Evolutionary conservation across 2,329 filamentous ascomycete genomes (phyloP).

Genomic region (Waltergamsia citrina): DNA sequence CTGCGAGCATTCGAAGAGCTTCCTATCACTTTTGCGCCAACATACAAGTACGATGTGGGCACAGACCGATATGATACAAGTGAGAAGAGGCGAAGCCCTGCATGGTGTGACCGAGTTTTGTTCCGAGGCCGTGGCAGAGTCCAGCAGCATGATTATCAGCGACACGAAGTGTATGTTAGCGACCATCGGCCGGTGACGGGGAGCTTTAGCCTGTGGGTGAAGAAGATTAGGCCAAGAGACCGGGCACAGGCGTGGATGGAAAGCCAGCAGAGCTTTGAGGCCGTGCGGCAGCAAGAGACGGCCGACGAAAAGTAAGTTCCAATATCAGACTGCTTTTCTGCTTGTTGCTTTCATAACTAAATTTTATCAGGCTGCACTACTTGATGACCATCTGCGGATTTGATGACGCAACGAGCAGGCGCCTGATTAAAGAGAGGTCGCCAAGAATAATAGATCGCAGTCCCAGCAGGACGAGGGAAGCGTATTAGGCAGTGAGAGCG

Average conservation of each 20-base stretch:
- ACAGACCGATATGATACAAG: constrained; percentile 90
- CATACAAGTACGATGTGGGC: constrained; percentile 97
- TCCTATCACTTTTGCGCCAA: constrained; percentile 85
- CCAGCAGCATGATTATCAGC: constrained; percentile 76
- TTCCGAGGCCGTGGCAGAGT: constrained; percentile 75
- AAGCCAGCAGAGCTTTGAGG: constrained; percentile 66
- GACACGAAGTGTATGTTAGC: constrained; percentile 84
- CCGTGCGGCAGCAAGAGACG: constrained; percentile 58
- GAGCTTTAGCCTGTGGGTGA: constrained; percentile 72
- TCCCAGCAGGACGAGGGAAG: constrained; percentile 10
- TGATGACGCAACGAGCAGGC: constrained; percentile 39
- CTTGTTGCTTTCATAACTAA: constrained; percentile 11
- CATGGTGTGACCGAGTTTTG: constrained; percentile 94
- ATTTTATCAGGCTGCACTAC: constrained; percentile 33
- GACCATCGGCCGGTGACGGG: constrained; percentile 92
- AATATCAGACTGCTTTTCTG: not conserved
- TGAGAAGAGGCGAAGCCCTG: constrained; percentile 88
- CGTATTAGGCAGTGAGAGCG: not conserved
- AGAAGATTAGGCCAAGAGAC: constrained; percentile 63
- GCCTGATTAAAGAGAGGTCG: constrained; percentile 32
- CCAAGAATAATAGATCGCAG: constrained; percentile 15
- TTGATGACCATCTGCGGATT: constrained; percentile 43
- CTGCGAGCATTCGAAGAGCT: constrained; percentile 85
- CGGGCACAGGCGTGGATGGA: constrained; percentile 60
- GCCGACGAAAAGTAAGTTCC: constrained; percentile 66